phyloP scores from a whole-genome alignment of 2,329 filamentous ascomycete species.

The Hypoxylon sp. region DNA sequence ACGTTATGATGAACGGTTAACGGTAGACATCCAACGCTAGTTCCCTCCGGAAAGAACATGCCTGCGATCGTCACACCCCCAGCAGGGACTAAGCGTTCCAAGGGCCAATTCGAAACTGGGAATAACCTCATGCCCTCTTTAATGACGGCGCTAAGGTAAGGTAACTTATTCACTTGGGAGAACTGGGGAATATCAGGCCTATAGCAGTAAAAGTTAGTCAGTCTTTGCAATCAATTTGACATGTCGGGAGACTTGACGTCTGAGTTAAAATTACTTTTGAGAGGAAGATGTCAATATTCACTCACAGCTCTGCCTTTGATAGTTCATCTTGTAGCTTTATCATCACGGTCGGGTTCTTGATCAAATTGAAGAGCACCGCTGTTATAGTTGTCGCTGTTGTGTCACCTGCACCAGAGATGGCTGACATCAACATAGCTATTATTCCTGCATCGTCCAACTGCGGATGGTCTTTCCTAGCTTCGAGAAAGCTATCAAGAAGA shows the following conservation, averaged over 20 bases:
- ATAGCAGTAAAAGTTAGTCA: too few species aligned
- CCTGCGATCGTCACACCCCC: constrained; percentile 39
- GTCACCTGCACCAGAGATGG: constrained; percentile 40
- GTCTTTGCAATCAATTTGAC: too few species aligned
- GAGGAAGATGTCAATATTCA: too few species aligned
- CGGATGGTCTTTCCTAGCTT: constrained; percentile 35
- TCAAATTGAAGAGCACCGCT: constrained; percentile 43
- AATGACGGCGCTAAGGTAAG: constrained; percentile 40
- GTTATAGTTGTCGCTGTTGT: constrained; percentile 37
- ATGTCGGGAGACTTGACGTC: too few species aligned
- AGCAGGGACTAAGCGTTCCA: constrained; percentile 37
- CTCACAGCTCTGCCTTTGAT: constrained; percentile 18
- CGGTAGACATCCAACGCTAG: constrained; percentile 38
- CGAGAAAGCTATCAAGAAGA: constrained; percentile 37
- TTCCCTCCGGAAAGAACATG: constrained; percentile 39
- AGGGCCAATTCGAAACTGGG: constrained; percentile 19
- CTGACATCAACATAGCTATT: constrained; percentile 39
- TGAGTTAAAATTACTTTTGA: too few species aligned
- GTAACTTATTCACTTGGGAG: constrained; percentile 34
- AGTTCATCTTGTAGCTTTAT: constrained; percentile 47
- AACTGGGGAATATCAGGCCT: constrained; percentile 34
- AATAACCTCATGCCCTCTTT: constrained; percentile 39
- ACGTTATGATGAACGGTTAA: constrained; percentile 32
- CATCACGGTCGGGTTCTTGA: constrained; percentile 61
- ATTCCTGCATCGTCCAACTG: constrained; percentile 35